These are phyloP conservation scores for Ulota crispa DNA, from an alignment of 225 moss, liverwort and hornwort species.

Conservation along the genomic window DNA sequence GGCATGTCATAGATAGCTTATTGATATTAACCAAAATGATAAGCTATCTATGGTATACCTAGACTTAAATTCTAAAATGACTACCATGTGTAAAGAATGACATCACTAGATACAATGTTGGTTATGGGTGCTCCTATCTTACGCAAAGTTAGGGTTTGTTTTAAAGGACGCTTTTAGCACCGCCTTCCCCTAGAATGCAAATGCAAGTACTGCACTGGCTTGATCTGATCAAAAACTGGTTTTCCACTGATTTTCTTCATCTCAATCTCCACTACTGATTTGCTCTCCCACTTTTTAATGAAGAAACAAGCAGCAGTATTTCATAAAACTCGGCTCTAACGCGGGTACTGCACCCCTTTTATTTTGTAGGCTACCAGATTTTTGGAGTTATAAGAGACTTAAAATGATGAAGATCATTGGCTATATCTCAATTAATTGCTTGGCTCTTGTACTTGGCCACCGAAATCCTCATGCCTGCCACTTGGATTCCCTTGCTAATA, in stretches of 20 bases:
- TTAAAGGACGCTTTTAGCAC: too few relatives aligned
- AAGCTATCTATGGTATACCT: too few relatives aligned
- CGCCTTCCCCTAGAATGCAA: too few relatives aligned
- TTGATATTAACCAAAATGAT: too few relatives aligned
- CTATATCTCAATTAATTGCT: slow-evolving; percentile 13
- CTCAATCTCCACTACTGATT: slow-evolving; percentile 13
- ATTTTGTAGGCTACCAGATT: neutral
- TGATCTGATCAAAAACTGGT: neutral
- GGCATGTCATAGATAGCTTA: too few relatives aligned
- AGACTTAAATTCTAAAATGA: too few relatives aligned
- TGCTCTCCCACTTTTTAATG: neutral
- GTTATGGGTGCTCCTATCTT: too few relatives aligned
- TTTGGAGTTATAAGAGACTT: neutral
- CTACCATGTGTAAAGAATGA: too few relatives aligned
- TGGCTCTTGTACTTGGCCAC: neutral
- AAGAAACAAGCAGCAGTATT: neutral
- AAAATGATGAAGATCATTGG: slow-evolving; percentile 27
- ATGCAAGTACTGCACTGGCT: neutral
- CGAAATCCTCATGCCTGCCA: neutral
- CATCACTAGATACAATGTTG: too few relatives aligned
- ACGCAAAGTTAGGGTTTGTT: too few relatives aligned
- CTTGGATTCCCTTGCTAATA: neutral
- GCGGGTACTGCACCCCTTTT: slow-evolving; percentile 17
- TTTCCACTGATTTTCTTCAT: too few relatives aligned
- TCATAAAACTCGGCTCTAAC: neutral